These are phyloP conservation scores for Globisporangium megalacanthum DNA, from an alignment of 352 stramenopile genomes.

Conservation along the genomic window DNA sequence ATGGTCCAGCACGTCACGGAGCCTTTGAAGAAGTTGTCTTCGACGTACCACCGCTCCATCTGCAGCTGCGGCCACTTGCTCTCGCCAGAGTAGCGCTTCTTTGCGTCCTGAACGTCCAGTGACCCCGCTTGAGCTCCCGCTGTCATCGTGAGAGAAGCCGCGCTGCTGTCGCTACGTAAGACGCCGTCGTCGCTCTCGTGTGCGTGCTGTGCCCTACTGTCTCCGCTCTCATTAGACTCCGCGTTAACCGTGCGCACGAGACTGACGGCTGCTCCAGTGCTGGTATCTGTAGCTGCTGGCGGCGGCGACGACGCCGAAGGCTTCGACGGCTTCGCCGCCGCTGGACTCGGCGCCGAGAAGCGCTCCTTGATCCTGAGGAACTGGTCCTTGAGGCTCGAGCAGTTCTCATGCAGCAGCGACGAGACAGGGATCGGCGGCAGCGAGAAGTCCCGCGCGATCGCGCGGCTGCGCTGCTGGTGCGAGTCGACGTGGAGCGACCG, in stretches of 20 bases:
- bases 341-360: constrained; percentile 30
- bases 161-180: too few relatives aligned
- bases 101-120: constrained; percentile 9
- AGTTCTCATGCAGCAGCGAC: constrained; percentile 48
- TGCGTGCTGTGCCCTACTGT: too few relatives aligned
- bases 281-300: neutral
- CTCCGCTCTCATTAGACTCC: too few relatives aligned
- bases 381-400: constrained; percentile 71
- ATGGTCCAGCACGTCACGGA: constrained; percentile 78
- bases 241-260: neutral
- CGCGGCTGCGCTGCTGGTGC: constrained; percentile 20
- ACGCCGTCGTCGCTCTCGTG: too few relatives aligned
- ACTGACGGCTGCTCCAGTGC: neutral
- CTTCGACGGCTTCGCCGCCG: constrained; percentile 14
- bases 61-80: constrained; percentile 38
- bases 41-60: constrained; percentile 66
- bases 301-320: constrained; percentile 1
- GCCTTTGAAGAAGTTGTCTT: constrained; percentile 65
- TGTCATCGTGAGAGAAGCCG: neutral
- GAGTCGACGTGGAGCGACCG: constrained; percentile 21
- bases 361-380: constrained; percentile 79
- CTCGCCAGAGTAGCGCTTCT: constrained; percentile 17
- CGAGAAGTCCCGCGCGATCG: constrained; percentile 56
- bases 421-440: constrained; percentile 35
- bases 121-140: constrained; percentile 5